Base-by-base conservation (phyloP, 2,329 filamentous ascomycete genomes). In the Orbilia ellipsospora region DNA sequence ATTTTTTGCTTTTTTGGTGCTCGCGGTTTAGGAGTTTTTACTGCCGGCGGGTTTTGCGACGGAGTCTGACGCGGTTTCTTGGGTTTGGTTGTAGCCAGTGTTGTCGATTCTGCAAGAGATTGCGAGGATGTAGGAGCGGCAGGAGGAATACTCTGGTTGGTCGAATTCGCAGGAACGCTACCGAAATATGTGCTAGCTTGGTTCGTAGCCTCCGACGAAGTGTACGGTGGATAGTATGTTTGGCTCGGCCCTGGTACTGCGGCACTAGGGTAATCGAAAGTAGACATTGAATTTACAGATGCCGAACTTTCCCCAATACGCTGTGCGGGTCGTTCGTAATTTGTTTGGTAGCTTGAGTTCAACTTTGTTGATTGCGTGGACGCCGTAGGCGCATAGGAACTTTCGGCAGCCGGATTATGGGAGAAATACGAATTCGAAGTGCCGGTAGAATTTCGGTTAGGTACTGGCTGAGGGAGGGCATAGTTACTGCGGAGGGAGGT, bases 391-490 rank as follows among this genome's bases (percentile, higher is more conserved):
- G 23, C 16, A 28, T 73, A 62, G 12, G 61, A 52, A 20, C 56
- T 3, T 51, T 63, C 62, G 6, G 40, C 45, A 23, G 40, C 28
- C 13, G 67, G 45, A 3, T 16, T 16, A 18, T 62, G 54, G 7
- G 56, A 36, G 40, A 66, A 52, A 16, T 68, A 68, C 8, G 70
- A 74, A 13, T 28, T 48, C 4, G 61, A 40, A 36, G 6, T 66
- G 50, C 66, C 69, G 8, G 56, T 15, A 4, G 50, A 26, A 63
- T 51, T 52, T 6, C 62, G 63, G 1, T 31, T 74, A 0, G 70
- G 57, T 10, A 57, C 54, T 2, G 69, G 56, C 20, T 63, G 62
- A 15, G 69, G 70, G 16, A 74, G 70, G 10, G 56, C 67, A 28
- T 74, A 74, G 6, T 28, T 44, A 16, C 28, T 20, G 28, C 67